Percentiles rank a stretch among this genome's conserved stretches.
These are phyloP conservation scores for Diaporthe batatas DNA, from an alignment of 2,329 filamentous ascomycete species.

Conservation along the genomic window DNA sequence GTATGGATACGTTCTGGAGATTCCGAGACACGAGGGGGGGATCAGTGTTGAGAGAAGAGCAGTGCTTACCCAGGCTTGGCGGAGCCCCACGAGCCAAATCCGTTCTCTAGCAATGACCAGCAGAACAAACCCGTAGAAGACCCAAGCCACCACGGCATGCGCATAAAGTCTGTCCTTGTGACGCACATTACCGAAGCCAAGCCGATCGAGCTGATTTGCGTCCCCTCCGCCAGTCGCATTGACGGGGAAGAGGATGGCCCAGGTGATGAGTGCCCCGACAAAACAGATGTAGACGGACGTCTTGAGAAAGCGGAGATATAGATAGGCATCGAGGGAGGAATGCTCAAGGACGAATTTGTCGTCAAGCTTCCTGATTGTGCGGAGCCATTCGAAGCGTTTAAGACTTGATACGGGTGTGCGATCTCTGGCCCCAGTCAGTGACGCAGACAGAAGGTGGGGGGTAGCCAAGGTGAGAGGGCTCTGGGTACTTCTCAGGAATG, in stretches of 20 bases:
- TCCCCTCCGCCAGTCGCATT: conserved; percentile 83
- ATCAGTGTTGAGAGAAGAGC: neutral
- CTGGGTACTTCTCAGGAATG: conserved; percentile 44
- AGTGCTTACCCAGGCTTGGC: conserved; percentile 79
- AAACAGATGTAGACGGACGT: conserved; percentile 82
- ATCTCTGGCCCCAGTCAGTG: conserved; percentile 33
- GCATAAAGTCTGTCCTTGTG: conserved; percentile 79
- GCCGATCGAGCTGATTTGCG: conserved; percentile 74
- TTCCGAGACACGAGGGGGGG: neutral
- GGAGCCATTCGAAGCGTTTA: conserved; percentile 41
- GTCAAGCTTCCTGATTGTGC: conserved; percentile 40
- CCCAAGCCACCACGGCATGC: conserved; percentile 83
- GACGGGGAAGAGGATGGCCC: conserved; percentile 86
- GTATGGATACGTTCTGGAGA: neutral
- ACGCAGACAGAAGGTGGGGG: neutral
- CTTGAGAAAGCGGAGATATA: conserved; percentile 90
- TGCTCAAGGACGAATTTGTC: conserved; percentile 73
- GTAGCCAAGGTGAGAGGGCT: too few relatives aligned
- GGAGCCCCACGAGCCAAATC: conserved; percentile 93
- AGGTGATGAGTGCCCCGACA: conserved; percentile 84
- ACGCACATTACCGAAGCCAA: conserved; percentile 67
- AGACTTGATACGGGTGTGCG: conserved; percentile 42
- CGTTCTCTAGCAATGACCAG: conserved; percentile 91
- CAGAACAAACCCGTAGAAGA: conserved; percentile 90
- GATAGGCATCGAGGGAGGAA: conserved; percentile 91